Evolutionary conservation across 768 basidiomycete genomes (phyloP).

Genomic region (Russula earlei): DNA sequence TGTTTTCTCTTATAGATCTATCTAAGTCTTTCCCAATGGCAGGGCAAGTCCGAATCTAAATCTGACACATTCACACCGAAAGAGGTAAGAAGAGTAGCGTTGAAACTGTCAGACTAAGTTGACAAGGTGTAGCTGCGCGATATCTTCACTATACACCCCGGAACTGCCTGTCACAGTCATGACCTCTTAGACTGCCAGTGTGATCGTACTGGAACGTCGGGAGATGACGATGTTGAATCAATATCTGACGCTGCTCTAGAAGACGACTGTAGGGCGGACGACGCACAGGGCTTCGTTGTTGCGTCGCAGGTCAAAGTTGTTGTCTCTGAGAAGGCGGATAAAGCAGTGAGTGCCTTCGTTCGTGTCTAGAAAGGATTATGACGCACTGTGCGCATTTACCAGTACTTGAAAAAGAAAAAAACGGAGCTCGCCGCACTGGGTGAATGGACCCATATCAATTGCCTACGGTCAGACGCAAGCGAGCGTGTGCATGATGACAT

Average conservation of each 20-base stretch:
- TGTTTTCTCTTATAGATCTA: constrained; percentile 9
- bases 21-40: constrained; percentile 4
- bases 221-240: neutral
- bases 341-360: constrained; percentile 35
- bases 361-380: constrained; percentile 4
- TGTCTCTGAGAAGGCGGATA: constrained; percentile 38
- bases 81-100: constrained; percentile 46
- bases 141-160: constrained; percentile 78
- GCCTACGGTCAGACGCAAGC: constrained; percentile 37
- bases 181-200: constrained; percentile 82
- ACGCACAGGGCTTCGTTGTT: constrained; percentile 38
- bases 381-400: neutral
- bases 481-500: constrained; percentile 57
- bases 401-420: constrained; percentile 65
- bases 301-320: constrained; percentile 53
- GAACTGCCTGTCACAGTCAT: constrained; percentile 84
- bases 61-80: constrained; percentile 80
- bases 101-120: constrained; percentile 4
- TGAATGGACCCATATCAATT: constrained; percentile 82
- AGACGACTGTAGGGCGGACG: constrained; percentile 26
- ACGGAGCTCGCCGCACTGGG: constrained; percentile 59
- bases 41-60: constrained; percentile 47
- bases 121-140: constrained; percentile 58
- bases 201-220: constrained; percentile 22
- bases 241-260: constrained; percentile 8